Conservation (phyloP, 768 basidiomycete species). For the Suillus placidus region DNA sequence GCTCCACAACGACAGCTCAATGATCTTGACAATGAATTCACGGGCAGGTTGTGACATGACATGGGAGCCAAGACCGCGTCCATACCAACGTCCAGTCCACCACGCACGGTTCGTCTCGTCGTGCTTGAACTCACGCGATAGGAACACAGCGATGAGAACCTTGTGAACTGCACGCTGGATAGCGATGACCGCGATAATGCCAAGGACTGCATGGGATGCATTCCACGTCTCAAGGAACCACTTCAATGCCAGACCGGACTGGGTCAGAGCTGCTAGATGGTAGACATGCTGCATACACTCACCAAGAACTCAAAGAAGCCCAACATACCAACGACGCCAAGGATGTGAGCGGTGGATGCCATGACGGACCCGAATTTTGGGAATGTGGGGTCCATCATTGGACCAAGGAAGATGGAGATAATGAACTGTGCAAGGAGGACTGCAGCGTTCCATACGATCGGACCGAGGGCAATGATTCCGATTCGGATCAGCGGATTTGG, state of each 20-base stretch:
- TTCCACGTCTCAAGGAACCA: constrained; percentile 97
- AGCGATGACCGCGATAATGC: constrained; percentile 86
- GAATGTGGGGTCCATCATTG: constrained; percentile 81
- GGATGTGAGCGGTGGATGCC: constrained; percentile 84
- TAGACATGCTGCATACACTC: constrained; percentile 32
- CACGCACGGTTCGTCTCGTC: constrained; percentile 98
- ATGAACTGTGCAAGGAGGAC: constrained; percentile 87
- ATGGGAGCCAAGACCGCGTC: constrained; percentile 85
- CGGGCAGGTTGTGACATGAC: constrained; percentile 98
- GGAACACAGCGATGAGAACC: constrained; percentile 89
- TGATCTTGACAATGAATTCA: constrained; percentile 97
- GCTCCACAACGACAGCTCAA: constrained; percentile 94
- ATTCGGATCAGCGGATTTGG: constrained; percentile 91
- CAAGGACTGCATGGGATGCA: constrained; percentile 89
- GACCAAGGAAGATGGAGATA: constrained; percentile 89
- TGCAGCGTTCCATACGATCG: constrained; percentile 94
- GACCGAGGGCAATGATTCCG: constrained; percentile 89
- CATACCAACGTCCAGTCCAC: constrained; percentile 99
- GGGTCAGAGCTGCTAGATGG: constrained; percentile 13
- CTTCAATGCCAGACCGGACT: constrained; percentile 39
- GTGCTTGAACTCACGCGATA: constrained; percentile 98
- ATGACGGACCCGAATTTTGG: constrained; percentile 91
- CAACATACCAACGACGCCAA: constrained; percentile 84
- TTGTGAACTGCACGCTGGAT: constrained; percentile 95
- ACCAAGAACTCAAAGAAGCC: constrained; percentile 97